phyloP scores from a whole-genome alignment of 2,329 filamentous ascomycete genomes.

The Fusarium falciforme region DNA sequence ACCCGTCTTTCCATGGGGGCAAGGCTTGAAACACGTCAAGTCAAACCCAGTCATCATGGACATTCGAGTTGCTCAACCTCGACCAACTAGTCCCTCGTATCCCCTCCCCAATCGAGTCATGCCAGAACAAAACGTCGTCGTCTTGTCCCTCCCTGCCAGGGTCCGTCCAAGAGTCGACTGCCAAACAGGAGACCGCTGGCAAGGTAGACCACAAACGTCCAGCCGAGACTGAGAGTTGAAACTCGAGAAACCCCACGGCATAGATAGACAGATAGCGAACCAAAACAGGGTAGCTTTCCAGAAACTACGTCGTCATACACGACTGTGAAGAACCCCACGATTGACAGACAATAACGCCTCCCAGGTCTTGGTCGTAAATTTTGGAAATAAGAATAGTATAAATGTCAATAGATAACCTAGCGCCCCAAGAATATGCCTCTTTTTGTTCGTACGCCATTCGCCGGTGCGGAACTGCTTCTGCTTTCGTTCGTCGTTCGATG shows the following conservation, averaged over 20 bases:
- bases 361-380: slow-evolving; percentile 36
- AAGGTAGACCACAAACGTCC: background rate
- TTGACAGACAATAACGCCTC: slow-evolving; percentile 17
- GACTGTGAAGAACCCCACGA: background rate
- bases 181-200: background rate
- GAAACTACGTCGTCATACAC: background rate
- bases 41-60: background rate
- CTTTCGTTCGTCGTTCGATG: slow-evolving; percentile 49
- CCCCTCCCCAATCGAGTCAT: background rate
- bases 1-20: background rate
- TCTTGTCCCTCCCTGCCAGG: background rate
- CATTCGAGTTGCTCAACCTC: background rate
- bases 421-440: slow-evolving; percentile 53
- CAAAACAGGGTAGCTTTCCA: background rate
- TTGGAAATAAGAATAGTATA: slow-evolving; percentile 45
- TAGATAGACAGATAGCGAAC: background rate
- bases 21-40: background rate
- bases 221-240: background rate
- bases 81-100: background rate
- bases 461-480: slow-evolving; percentile 50
- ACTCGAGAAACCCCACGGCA: background rate
- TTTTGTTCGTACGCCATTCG: slow-evolving; percentile 55
- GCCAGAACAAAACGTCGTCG: background rate
- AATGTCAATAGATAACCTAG: slow-evolving; percentile 51
- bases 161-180: background rate